phyloP scores from a whole-genome alignment of 108 stramenopile genomes.

The Asterionellopsis glacialis region DNA sequence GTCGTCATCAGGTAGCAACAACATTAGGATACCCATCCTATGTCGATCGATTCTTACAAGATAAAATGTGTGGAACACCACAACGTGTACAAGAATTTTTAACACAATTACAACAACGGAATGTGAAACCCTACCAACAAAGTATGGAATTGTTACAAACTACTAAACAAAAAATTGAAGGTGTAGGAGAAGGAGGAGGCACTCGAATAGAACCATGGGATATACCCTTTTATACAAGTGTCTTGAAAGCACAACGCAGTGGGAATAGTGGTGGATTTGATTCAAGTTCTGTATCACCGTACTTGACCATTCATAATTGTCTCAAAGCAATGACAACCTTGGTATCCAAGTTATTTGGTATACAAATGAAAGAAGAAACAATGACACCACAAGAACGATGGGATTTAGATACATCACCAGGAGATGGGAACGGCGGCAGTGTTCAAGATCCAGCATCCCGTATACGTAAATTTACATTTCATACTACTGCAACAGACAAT shows the following conservation, averaged over 20 bases:
- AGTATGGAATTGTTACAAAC: slow-evolving; percentile 54
- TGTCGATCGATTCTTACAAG: slow-evolving; percentile 63
- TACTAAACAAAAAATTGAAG: slow-evolving; percentile 66
- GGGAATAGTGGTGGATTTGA: slow-evolving; percentile 40
- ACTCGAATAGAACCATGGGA: slow-evolving; percentile 81
- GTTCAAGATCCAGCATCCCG: not conserved
- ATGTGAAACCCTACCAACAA: slow-evolving; percentile 26
- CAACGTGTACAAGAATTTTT: slow-evolving; percentile 50
- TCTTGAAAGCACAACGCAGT: slow-evolving; percentile 46
- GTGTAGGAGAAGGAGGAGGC: slow-evolving; percentile 9
- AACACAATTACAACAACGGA: slow-evolving; percentile 32
- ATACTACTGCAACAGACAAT: slow-evolving; percentile 38
- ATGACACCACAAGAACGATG: slow-evolving; percentile 69
- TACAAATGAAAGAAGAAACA: slow-evolving; percentile 62
- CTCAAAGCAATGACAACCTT: slow-evolving; percentile 67
- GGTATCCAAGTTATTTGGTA: slow-evolving; percentile 66
- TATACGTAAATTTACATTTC: slow-evolving; percentile 70
- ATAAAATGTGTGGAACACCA: slow-evolving; percentile 70
- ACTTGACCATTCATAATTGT: slow-evolving; percentile 72
- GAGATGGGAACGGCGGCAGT: slow-evolving; percentile 2
- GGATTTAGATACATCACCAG: slow-evolving; percentile 37
- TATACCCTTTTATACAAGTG: slow-evolving; percentile 62
- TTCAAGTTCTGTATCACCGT: slow-evolving; percentile 32
- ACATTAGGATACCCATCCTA: slow-evolving; percentile 69
- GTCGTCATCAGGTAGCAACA: slow-evolving; percentile 59